A percentile compares a stretch with the other conserved stretches of the same genome.
Conservation (phyloP, 768 basidiomycete species). For the Lactarius vividus region DNA sequence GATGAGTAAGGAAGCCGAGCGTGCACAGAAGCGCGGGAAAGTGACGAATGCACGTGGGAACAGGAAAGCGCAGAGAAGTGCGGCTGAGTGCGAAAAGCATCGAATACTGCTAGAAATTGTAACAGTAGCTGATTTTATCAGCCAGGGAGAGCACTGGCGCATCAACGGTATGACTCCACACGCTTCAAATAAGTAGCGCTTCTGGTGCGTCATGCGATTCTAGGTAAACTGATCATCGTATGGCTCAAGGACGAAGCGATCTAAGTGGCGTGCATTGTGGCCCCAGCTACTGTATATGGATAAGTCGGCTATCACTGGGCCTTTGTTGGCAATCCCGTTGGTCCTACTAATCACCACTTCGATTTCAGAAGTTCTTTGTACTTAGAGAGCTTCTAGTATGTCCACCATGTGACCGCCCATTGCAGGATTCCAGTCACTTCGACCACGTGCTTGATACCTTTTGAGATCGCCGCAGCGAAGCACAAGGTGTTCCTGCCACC, state of each 20-base stretch:
- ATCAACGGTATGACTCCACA: no score
- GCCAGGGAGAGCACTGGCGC: no score
- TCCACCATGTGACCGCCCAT: neutral
- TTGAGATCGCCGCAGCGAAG: neutral
- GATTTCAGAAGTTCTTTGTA: neutral
- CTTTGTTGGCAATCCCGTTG: neutral
- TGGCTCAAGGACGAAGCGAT: no score
- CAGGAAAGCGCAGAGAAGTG: no score
- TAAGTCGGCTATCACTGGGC: neutral
- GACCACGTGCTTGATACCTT: neutral
- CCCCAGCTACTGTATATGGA: neutral
- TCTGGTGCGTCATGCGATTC: neutral
- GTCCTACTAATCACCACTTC: conserved; percentile 12
- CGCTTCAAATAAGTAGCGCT: no score
- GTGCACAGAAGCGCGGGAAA: no score
- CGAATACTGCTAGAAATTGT: no score
- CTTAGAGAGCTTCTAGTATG: neutral
- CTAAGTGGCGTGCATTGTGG: neutral
- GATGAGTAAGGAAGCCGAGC: no score
- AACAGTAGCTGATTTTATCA: no score
- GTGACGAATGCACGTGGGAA: no score
- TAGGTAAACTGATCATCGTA: neutral
- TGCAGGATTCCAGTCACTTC: neutral
- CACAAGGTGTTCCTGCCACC: no score
- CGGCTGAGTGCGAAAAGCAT: no score